Percentiles rank a stretch among this genome's conserved stretches.
These are phyloP conservation scores for Panus rudis DNA, from an alignment of 768 basidiomycete genomes.

Conservation along the genomic window DNA sequence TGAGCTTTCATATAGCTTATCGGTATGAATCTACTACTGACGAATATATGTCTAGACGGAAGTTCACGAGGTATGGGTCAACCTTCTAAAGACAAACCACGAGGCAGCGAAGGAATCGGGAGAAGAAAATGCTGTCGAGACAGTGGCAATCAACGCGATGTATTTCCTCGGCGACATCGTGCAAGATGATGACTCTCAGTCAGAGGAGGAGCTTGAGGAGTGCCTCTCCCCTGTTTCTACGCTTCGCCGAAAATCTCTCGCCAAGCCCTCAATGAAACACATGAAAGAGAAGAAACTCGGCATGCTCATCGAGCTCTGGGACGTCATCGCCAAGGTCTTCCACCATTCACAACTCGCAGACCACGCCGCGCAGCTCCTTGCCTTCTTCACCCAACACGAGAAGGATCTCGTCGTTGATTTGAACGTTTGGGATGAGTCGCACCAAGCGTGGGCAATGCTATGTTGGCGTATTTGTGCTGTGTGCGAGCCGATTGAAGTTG, in stretches of 20 bases:
- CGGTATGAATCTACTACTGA: too few species aligned
- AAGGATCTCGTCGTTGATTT: constrained; percentile 37
- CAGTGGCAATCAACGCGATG: constrained; percentile 23
- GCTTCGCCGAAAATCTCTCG: too few species aligned
- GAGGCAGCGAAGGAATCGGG: constrained; percentile 37
- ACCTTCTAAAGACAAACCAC: constrained; percentile 45
- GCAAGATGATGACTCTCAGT: background rate
- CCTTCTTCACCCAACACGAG: constrained; percentile 42
- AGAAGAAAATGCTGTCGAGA: constrained; percentile 5
- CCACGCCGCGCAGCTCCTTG: constrained; percentile 41
- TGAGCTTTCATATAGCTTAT: too few species aligned
- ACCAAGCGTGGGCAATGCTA: constrained; percentile 51
- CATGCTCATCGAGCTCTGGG: constrained; percentile 55
- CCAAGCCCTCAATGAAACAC: too few species aligned
- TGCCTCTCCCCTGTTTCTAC: too few species aligned
- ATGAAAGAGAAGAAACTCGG: constrained; percentile 14
- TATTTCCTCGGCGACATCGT: constrained; percentile 37
- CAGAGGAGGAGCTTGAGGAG: too few species aligned
- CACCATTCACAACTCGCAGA: constrained; percentile 33
- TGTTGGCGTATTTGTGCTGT: constrained; percentile 47
- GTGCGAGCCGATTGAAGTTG: constrained; percentile 40
- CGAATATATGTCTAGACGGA: constrained; percentile 30
- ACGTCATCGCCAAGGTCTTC: constrained; percentile 34
- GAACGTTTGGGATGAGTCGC: constrained; percentile 37
- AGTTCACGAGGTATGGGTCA: constrained; percentile 49